Base-by-base conservation (phyloP, 805 yeast species). In the Candida maesae region DNA sequence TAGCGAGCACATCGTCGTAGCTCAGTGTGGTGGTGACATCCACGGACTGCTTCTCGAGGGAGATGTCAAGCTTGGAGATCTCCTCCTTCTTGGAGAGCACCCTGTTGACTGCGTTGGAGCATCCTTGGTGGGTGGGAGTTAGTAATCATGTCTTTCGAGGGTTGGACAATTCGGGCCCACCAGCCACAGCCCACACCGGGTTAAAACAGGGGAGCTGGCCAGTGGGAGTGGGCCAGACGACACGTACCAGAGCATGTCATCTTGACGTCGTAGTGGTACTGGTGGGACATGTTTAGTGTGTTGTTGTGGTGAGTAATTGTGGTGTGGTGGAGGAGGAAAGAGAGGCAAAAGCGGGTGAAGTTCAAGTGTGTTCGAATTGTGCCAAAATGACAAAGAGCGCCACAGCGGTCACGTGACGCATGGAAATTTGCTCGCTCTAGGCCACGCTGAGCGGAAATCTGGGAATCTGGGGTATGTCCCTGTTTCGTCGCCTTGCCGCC, bases 21-120 rank as follows among this genome's bases (percentile, higher is more conserved):
- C 77, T 73, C 26, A 85, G 61, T 13, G 63, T 65, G 9, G 93
- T 76, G 42, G 71, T 70, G 32, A 91, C 96, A 55, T 79, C 82
- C 9, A 91, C 99, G 2, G 81, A 68, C 68, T 91, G 97, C 21
- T 78, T 66, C 38, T 84, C 90, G 35, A 93, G 71, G 2, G 95
- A 82, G 42, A 90, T 80, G 43, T 84, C 83, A 17, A 81, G 70
- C 32, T 76, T 69, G 36, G 80, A 72, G 35, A 91, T 93, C 3
- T 95, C 96, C 33, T 78, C 80, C 33, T 84, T 69, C 50, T 73
- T 78, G 32, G 68, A 71, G 42, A 89, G 73, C 1, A 80, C 97
- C 55, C 85, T 78, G 63, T 79, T 77, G 36, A 91, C 85, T 6
- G 98, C 96, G 43, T 74, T 78, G 17, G 95, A 84, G 65, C 99